These are phyloP conservation scores for Prunus dulcis DNA, from an alignment of 306 rosid genomes.

Conservation along the genomic window DNA sequence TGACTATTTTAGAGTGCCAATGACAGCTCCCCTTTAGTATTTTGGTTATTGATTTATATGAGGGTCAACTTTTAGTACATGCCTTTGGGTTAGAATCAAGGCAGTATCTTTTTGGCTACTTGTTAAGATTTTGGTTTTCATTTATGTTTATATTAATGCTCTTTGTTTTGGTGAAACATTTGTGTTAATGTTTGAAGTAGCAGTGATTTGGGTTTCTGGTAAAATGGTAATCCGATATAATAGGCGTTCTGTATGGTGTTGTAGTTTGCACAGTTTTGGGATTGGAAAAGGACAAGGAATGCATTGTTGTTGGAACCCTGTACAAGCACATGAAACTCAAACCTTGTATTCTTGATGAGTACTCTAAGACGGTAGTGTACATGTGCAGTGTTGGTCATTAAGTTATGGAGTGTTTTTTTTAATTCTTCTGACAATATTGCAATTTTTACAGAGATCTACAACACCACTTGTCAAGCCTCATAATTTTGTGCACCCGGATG, in stretches of 20 bases:
- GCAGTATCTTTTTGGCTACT: not conserved
- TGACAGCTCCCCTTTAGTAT: no score
- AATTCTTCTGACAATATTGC: not conserved
- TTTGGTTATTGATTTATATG: not conserved
- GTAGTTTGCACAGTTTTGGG: slow-evolving; percentile 73
- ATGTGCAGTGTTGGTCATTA: not conserved
- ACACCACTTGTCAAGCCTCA: slow-evolving; percentile 67
- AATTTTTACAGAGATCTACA: slow-evolving; percentile 52
- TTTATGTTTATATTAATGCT: not conserved
- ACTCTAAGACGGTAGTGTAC: slow-evolving; percentile 68
- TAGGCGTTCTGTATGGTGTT: slow-evolving; percentile 3
- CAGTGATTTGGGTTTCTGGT: not conserved
- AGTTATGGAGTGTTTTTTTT: not conserved
- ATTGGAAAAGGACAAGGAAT: slow-evolving; percentile 76
- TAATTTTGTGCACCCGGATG: slow-evolving; percentile 75
- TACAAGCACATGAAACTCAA: slow-evolving; percentile 95
- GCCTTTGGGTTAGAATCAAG: not conserved
- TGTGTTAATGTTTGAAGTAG: not conserved
- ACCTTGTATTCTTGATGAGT: slow-evolving; percentile 85
- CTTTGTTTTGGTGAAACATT: not conserved
- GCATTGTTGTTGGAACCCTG: slow-evolving; percentile 81
- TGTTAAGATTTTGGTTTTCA: not conserved
- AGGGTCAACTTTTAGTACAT: not conserved
- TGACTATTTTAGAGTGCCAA: no score
- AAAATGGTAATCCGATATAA: not conserved